These are phyloP conservation scores for Dendrobium huoshanense DNA, from an alignment of 106 monocot species.

Conservation along the genomic window DNA sequence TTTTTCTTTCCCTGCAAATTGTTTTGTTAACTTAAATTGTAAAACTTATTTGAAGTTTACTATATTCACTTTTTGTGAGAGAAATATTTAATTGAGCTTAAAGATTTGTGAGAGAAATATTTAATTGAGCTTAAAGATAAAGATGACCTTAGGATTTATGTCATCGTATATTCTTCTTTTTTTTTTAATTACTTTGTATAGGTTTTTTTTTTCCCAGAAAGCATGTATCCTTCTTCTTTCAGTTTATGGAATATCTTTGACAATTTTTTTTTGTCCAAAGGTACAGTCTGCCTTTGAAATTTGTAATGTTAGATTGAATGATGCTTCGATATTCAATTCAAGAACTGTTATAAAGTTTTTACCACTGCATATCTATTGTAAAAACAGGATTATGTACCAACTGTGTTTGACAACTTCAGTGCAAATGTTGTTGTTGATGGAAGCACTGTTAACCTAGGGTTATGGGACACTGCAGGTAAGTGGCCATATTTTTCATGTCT, in stretches of 20 bases:
- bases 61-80: background rate
- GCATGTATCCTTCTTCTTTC: background rate
- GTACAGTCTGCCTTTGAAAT: background rate
- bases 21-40: background rate
- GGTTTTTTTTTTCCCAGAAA: background rate
- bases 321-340: background rate
- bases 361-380: background rate
- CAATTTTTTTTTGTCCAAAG: background rate
- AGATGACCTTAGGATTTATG: background rate
- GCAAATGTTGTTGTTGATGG: slow-evolving; percentile 12
- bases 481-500: background rate
- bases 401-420: slow-evolving; percentile 7
- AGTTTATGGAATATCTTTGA: background rate
- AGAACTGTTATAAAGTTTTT: background rate
- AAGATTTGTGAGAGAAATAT: background rate
- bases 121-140: background rate
- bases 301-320: background rate
- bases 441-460: slow-evolving; percentile 4
- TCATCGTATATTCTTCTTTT: background rate
- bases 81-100: background rate
- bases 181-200: background rate
- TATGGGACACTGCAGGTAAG: slow-evolving; percentile 11
- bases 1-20: background rate
- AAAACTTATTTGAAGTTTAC: background rate
- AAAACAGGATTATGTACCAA: slow-evolving; percentile 5